phyloP scores from a whole-genome alignment of 495 filamentous ascomycete genomes.

The Neurospora pannonica region DNA sequence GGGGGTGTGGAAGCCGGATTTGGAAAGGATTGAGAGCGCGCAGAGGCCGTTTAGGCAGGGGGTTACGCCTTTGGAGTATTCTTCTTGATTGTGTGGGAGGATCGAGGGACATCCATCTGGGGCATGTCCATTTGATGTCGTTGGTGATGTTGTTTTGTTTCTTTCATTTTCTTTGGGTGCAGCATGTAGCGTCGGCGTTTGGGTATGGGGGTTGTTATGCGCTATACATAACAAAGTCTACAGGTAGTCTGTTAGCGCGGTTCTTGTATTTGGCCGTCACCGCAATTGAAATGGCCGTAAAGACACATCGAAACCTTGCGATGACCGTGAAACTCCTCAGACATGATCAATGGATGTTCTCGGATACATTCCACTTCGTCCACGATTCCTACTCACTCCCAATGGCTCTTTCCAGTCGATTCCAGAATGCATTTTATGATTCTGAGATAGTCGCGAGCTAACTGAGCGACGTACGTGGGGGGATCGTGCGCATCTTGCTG shows the following conservation, averaged over 20 bases:
- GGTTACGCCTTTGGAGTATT: conserved; percentile 19
- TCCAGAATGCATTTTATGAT: too few species aligned
- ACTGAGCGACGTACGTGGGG: neutral
- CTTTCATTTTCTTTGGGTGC: neutral
- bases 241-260: neutral
- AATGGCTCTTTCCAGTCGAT: too few species aligned
- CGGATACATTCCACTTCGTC: too few species aligned
- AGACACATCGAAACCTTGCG: neutral
- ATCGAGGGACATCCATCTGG: neutral
- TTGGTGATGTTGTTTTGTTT: conserved; percentile 4
- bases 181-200: conserved; percentile 10
- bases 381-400: too few species aligned
- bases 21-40: conserved; percentile 1
- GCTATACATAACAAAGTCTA: neutral
- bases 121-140: neutral
- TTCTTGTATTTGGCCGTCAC: neutral
- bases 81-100: neutral
- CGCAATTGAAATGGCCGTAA: neutral
- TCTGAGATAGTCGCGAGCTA: neutral
- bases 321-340: neutral
- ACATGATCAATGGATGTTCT: too few species aligned
- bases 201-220: neutral
- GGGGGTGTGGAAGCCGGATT: conserved; percentile 24
- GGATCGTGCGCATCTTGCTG: neutral
- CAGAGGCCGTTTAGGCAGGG: conserved; percentile 21